A percentile compares a stretch with the other conserved stretches of the same genome.
Evolutionary conservation across 1,139 yeast species (phyloP).

Genomic region (Meyerozyma carpophila): DNA sequence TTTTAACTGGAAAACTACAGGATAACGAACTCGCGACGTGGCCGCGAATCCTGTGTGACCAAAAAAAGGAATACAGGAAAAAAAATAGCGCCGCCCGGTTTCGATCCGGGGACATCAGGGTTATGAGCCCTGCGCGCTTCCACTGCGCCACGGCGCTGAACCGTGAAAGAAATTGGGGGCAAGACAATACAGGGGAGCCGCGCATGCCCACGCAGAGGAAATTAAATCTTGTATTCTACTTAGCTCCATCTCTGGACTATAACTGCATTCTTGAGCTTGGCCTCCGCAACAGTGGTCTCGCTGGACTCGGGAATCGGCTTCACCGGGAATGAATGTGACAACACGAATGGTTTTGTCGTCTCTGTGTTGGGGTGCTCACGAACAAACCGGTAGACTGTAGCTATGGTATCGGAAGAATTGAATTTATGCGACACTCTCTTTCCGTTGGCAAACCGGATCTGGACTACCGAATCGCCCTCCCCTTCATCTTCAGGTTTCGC

Average conservation of each 20-base stretch:
- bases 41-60: neutral
- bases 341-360: conserved; percentile 47
- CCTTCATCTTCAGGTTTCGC: conserved; percentile 25
- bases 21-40: conserved; percentile 1
- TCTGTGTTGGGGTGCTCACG: conserved; percentile 37
- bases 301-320: conserved; percentile 57
- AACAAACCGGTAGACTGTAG: conserved; percentile 66
- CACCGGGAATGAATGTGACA: conserved; percentile 83
- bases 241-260: conserved; percentile 76
- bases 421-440: conserved; percentile 62
- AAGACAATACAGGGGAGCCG: neutral
- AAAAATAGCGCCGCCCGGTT: conserved; percentile 90
- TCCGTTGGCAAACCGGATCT: conserved; percentile 83
- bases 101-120: conserved; percentile 99
- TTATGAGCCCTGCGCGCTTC: conserved; percentile 99
- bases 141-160: conserved; percentile 93
- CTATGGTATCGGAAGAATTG: conserved; percentile 61
- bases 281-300: conserved; percentile 57
- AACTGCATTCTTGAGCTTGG: conserved; percentile 79
- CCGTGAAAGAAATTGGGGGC: neutral
- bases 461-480: conserved; percentile 71
- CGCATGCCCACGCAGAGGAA: too few species aligned
- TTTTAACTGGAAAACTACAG: neutral
- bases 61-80: neutral
- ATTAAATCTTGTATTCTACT: neutral